Evolutionary conservation across 1,139 yeast species (phyloP), one percentile per base, ranked within the genome.

Genomic region (Hansenula anomala): DNA sequence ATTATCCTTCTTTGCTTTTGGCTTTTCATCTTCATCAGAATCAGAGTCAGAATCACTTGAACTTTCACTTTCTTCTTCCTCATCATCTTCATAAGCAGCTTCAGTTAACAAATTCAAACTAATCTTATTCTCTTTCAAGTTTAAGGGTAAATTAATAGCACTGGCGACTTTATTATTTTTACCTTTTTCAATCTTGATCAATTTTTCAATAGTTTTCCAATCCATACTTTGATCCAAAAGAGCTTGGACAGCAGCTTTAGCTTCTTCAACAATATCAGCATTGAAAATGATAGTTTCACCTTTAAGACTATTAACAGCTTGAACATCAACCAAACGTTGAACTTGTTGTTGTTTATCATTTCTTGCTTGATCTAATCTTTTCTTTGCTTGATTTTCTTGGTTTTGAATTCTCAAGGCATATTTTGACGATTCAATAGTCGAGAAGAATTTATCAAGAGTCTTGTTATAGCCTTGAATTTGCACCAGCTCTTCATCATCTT

Each of bases 181-280:
- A 2, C 67, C 61, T 51, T 87, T 81, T 52, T 90, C 96, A 36
- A 80, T 70, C 39, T 72, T 66, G 39, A 92, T 80, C 40, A 82
- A 65, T 47, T 82, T 79, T 56, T 85, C 96, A 44, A 90, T 89
- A 47, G 88, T 85, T 26, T 78, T 73, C 98, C 98, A 92, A 58
- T 92, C 97, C 90, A 88, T 87, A 48, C 88, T 94, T 56, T 87
- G 95, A 38, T 82, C 80, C 6, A 90, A 49, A 40, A 87, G 63
- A 1, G 67, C 67, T 43, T 80, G 82, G 9, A 92, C 83, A 11
- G 87, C 82, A 13, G 59, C 64, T 42, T 77, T 80, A 35, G 95
- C 89, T 20, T 77, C 76, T 39, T 84, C 92, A 3, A 90, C 90
- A 28, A 77, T 56, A 25, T 78, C 79, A 4, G 94, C 83, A 56